Evolutionary conservation across 306 rosid species (phyloP), one percentile per base, ranked within the genome.

Genomic region (Quercus rubra): DNA sequence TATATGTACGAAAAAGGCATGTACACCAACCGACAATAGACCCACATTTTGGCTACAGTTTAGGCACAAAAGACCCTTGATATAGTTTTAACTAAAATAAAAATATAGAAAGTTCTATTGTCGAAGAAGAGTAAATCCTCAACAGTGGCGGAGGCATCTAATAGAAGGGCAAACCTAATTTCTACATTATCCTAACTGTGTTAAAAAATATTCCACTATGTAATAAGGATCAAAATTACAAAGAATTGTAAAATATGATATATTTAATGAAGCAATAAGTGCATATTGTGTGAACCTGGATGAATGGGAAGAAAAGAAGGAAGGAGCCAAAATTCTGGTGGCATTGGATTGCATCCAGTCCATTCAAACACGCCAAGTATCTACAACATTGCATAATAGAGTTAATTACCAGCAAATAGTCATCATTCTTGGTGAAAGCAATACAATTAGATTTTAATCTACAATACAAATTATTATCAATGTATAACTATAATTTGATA

Each of bases 1-100:
- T 89, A 91, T 19, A 93, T 80, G 79, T 93, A 93, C 0, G 98
- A 93, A 97, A 93, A 91, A 6, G 95, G 93, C 88, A 93, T 79
- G 86, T 86, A 91, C 1, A 88, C 87, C 87, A 89, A 27, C 19
- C 98, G 94, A 17, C 92, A 91, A 61, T 89, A 91, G 79, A 97
- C 87, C 86, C 89, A 90, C 96, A 94, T 90, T 84, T 94, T 94
- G 14, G 91, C 98, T 92, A 88, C 82, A 84, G 31, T 58, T n/a
- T 28, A 3, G 19, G 15, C 18, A 10, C 0, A 43, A 23, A 5
- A 13, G 1, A 21, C 0, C 43, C 1, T 23, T 21, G 14, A 23
- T 23, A 59, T 38, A 59, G 18, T 28, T 20, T 20, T 23, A 59
- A 7, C 2, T 59, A 59, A 59, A 20, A 4, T 38, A 38, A 38